Conservation (phyloP, 2,329 filamentous ascomycete genomes). For the Aspergillus pseudonomiae region DNA sequence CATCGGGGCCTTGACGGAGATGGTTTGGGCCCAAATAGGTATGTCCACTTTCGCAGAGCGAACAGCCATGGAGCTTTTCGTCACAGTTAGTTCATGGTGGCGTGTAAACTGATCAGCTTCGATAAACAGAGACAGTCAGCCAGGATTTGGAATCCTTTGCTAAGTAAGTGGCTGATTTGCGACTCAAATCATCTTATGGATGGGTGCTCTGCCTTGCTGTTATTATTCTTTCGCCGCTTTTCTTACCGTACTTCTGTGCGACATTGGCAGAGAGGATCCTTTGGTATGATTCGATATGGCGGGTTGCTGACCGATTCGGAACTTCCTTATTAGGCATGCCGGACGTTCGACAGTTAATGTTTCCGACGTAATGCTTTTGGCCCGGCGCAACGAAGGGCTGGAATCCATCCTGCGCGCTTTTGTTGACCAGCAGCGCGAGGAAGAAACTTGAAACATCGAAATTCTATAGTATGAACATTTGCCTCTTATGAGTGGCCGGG, state of each 20-base stretch:
- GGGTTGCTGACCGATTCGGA: slow-evolving; percentile 6
- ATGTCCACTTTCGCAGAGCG: slow-evolving; percentile 28
- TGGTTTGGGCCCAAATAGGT: slow-evolving; percentile 88
- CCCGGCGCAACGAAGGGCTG: slow-evolving; percentile 83
- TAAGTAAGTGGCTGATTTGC: slow-evolving; percentile 42
- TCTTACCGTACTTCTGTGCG: neutral
- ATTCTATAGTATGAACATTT: no score
- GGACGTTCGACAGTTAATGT: slow-evolving; percentile 77
- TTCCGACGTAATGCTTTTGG: slow-evolving; percentile 85
- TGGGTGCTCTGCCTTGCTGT: neutral
- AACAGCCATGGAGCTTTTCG: neutral
- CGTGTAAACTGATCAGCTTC: slow-evolving; percentile 13
- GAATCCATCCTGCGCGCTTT: slow-evolving; percentile 66
- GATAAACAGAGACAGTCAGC: slow-evolving; percentile 52
- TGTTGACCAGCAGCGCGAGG: slow-evolving; percentile 35
- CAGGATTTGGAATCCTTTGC: slow-evolving; percentile 68
- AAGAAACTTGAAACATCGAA: slow-evolving; percentile 22
- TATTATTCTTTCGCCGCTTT: neutral
- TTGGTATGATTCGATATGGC: neutral
- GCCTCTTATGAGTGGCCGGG: neutral
- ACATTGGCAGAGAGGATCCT: neutral
- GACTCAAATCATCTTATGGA: neutral
- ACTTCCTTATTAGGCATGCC: slow-evolving; percentile 68
- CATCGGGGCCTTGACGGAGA: slow-evolving; percentile 80
- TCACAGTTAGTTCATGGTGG: neutral